Percentiles rank a stretch among this genome's conserved stretches.
Evolutionary conservation across 257 asterid genomes (phyloP).

Genomic region (Solanum ahanhuiri): DNA sequence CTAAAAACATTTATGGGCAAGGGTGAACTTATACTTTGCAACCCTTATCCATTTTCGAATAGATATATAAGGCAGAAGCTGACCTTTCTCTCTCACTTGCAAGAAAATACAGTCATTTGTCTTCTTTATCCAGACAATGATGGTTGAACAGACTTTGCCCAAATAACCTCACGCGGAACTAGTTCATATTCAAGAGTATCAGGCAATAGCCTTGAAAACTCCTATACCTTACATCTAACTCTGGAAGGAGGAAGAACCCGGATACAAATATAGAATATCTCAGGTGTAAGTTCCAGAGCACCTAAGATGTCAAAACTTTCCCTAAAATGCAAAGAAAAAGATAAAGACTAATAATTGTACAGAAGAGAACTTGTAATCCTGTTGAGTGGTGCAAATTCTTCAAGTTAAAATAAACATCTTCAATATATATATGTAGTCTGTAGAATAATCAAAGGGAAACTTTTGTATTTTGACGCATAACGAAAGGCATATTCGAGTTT

Average conservation of each 20-base stretch:
- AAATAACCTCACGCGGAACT: constrained; percentile 20
- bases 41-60: not conserved
- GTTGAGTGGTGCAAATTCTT: not conserved
- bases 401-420: not conserved
- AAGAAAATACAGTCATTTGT: constrained; percentile 48
- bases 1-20: not conserved
- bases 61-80: not conserved
- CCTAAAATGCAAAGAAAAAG: too few relatives aligned
- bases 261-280: too few relatives aligned
- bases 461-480: not conserved
- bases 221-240: not conserved
- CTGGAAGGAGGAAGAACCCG: too few relatives aligned
- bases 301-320: too few relatives aligned
- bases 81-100: constrained; percentile 42
- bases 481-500: not conserved
- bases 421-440: not conserved
- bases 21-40: too few relatives aligned
- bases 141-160: constrained; percentile 29
- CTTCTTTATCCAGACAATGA: constrained; percentile 22
- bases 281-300: too few relatives aligned
- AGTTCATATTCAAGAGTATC: constrained; percentile 35
- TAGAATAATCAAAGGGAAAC: not conserved
- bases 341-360: too few relatives aligned
- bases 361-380: too few relatives aligned
- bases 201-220: constrained; percentile 45